Evolutionary conservation across 441 rosid genomes (phyloP).

Genomic region (Flueggea neowawraea): DNA sequence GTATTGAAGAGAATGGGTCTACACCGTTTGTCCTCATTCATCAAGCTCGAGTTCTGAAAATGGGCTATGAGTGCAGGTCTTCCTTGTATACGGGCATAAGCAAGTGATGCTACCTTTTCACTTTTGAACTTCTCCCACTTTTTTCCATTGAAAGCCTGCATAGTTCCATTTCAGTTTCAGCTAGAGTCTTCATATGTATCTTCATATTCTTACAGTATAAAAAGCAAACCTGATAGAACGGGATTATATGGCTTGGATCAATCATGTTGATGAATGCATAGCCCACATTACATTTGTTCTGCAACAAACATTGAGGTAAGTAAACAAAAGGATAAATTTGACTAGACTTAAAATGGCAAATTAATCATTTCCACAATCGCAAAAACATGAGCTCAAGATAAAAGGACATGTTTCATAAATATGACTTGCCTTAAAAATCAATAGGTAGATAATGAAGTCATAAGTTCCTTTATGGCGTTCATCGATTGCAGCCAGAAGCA

Average conservation of each 20-base stretch:
- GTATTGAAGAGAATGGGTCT: slow-evolving; percentile 74
- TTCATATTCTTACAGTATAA: not conserved
- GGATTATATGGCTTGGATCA: slow-evolving; percentile 50
- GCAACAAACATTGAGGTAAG: slow-evolving; percentile 17
- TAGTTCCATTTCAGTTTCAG: slow-evolving; percentile 14
- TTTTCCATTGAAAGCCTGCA: slow-evolving; percentile 66
- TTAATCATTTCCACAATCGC: not conserved
- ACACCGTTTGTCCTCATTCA: slow-evolving; percentile 80
- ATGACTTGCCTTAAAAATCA: slow-evolving; percentile 65
- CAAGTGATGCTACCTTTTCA: slow-evolving; percentile 68
- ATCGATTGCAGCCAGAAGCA: slow-evolving; percentile 73
- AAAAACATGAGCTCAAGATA: slow-evolving; percentile 1
- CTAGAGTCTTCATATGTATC: slow-evolving; percentile 1
- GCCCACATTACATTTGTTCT: slow-evolving; percentile 84
- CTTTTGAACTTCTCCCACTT: slow-evolving; percentile 88
- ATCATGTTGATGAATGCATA: slow-evolving; percentile 82
- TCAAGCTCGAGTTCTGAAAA: slow-evolving; percentile 83
- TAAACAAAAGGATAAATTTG: too few species aligned
- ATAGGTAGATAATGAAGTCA: slow-evolving; percentile 69
- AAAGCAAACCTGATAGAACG: slow-evolving; percentile 58
- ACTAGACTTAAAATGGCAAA: not conserved
- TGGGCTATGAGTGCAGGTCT: slow-evolving; percentile 66
- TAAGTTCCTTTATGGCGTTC: slow-evolving; percentile 63
- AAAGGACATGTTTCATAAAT: slow-evolving; percentile 4
- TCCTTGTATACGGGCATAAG: slow-evolving; percentile 82